Evolutionary conservation across 345 rosid genomes (phyloP).

Genomic region (Syzygium grande): DNA sequence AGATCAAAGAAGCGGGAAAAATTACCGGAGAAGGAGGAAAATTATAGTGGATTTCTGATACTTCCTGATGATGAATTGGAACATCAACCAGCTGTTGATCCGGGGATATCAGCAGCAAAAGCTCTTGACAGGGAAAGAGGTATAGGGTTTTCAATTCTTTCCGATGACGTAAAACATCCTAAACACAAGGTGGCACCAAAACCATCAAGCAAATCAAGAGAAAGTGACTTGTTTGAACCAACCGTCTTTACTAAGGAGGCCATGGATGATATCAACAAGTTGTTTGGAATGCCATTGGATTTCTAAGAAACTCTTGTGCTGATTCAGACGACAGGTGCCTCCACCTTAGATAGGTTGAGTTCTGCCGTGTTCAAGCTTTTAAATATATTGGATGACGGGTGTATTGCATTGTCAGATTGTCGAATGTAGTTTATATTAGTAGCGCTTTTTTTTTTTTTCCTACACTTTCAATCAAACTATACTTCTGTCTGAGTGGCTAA

Average conservation of each 20-base stretch:
- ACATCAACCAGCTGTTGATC: slow-evolving; percentile 4
- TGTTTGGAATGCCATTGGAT: slow-evolving; percentile 81
- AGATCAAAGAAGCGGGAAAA: slow-evolving; percentile 56
- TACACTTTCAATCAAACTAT: neutral
- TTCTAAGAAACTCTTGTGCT: slow-evolving; percentile 21
- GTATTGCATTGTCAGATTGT: neutral
- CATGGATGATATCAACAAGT: slow-evolving; percentile 75
- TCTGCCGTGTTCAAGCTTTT: neutral
- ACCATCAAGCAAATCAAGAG: slow-evolving; percentile 23
- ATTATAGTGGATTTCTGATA: slow-evolving; percentile 51
- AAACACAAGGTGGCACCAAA: slow-evolving; percentile 4
- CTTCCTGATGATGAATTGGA: slow-evolving; percentile 72
- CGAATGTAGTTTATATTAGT: neutral
- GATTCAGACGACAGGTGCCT: neutral
- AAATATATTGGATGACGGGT: neutral
- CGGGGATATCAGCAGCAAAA: slow-evolving; percentile 7
- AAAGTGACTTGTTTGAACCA: slow-evolving; percentile 61
- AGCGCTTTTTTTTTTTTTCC: neutral
- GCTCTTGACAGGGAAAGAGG: slow-evolving; percentile 17
- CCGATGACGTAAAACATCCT: slow-evolving; percentile 53
- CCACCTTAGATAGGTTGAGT: neutral
- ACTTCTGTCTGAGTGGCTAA: neutral
- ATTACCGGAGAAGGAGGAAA: slow-evolving; percentile 21
- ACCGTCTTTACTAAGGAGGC: slow-evolving; percentile 80
- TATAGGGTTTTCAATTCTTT: slow-evolving; percentile 57